Percentiles rank a stretch among this genome's conserved stretches.
phyloP scores from a whole-genome alignment of 768 basidiomycete species.

The Panaeolus papilionaceus region DNA sequence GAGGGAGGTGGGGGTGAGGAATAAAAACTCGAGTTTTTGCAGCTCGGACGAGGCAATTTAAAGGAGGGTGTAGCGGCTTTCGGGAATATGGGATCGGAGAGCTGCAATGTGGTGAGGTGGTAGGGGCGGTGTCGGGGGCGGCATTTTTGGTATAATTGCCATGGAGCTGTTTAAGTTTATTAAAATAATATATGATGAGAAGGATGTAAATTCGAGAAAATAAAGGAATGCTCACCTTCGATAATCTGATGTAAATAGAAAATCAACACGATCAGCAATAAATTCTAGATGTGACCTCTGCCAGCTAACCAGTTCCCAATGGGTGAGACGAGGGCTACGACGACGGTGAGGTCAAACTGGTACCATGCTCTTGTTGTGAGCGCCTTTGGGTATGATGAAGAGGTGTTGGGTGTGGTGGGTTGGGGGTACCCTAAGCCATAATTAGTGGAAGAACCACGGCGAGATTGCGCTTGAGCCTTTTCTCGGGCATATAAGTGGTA shows the following conservation, averaged over 20 bases:
- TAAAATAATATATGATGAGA: background rate
- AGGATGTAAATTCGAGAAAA: background rate
- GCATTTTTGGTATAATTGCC: conserved; percentile 65
- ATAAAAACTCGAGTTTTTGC: conserved; percentile 63
- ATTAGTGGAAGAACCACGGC: too few species aligned
- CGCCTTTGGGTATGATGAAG: conserved; percentile 20
- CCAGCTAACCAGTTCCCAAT: conserved; percentile 84
- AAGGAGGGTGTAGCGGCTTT: conserved; percentile 46
- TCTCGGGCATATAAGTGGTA: too few species aligned
- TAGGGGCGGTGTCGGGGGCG: conserved; percentile 51
- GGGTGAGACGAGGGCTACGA: conserved; percentile 76
- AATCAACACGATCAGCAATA: conserved; percentile 71
- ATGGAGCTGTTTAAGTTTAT: conserved; percentile 56
- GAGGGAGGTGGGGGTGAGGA: conserved; percentile 61
- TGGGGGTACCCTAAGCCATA: too few species aligned
- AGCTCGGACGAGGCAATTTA: conserved; percentile 60
- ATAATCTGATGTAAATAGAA: conserved; percentile 86
- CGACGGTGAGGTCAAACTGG: conserved; percentile 73
- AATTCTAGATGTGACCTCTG: conserved; percentile 76
- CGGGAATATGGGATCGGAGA: conserved; percentile 35
- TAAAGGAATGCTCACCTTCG: conserved; percentile 59
- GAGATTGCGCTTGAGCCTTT: too few species aligned
- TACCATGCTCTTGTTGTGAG: conserved; percentile 59
- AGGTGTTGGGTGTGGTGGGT: too few species aligned
- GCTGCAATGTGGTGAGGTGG: conserved; percentile 25